Evolutionary conservation across 2,329 filamentous ascomycete genomes (phyloP).

Genomic region (Arthrinium puccinioides): DNA sequence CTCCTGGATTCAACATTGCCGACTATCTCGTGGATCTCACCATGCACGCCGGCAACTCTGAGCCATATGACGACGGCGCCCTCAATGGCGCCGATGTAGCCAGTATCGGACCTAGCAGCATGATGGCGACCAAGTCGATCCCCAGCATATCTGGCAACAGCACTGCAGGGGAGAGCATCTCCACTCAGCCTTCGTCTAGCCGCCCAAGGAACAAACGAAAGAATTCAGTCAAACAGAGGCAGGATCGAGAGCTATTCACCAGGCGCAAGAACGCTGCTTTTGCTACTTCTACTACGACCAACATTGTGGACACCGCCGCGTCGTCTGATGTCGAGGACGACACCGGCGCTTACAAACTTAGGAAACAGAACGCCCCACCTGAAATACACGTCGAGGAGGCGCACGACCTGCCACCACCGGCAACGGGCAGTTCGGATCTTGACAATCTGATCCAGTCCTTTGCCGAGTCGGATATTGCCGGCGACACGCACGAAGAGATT

Average conservation of each 20-base stretch:
- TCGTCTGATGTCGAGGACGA: constrained; percentile 51
- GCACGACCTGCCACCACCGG: constrained; percentile 53
- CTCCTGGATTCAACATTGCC: constrained; percentile 96
- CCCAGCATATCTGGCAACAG: constrained; percentile 75
- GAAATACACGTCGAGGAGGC: constrained; percentile 62
- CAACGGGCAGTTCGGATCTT: constrained; percentile 64
- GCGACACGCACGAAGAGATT: constrained; percentile 71
- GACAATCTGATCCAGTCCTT: constrained; percentile 76
- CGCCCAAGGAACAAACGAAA: constrained; percentile 65
- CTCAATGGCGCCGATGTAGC: constrained; percentile 45
- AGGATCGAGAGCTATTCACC: constrained; percentile 87
- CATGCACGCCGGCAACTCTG: constrained; percentile 78
- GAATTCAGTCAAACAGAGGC: constrained; percentile 75
- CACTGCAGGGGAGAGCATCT: constrained; percentile 56
- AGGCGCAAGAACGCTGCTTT: constrained; percentile 58
- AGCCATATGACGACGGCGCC: constrained; percentile 37
- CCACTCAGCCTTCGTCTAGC: constrained; percentile 50
- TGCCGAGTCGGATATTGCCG: constrained; percentile 68
- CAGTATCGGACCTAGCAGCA: constrained; percentile 76
- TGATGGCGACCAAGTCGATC: constrained; percentile 82
- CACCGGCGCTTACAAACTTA: constrained; percentile 42
- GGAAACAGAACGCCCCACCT: constrained; percentile 41
- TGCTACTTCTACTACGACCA: constrained; percentile 18
- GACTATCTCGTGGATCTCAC: constrained; percentile 96
- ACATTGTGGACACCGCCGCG: constrained; percentile 57